A percentile compares a stretch with the other conserved stretches of the same genome.
Evolutionary conservation across 2,329 filamentous ascomycete species (phyloP).

Genomic region (Colletotrichum noveboracense): DNA sequence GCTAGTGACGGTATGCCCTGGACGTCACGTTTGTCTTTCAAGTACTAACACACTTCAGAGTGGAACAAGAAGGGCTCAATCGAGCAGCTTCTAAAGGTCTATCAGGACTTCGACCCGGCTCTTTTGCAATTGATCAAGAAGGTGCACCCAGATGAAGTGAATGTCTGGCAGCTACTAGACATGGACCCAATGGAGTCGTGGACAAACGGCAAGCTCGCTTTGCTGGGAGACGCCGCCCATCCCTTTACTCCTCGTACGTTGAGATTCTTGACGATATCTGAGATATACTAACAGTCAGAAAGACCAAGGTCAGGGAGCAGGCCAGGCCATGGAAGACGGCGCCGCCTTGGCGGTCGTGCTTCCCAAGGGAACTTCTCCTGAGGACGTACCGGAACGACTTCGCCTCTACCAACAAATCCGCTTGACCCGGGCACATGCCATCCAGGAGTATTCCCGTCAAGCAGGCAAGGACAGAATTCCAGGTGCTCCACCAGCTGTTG

Average conservation of each 20-base stretch:
- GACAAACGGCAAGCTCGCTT: conserved; percentile 55
- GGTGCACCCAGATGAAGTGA: conserved; percentile 50
- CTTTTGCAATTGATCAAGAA: conserved; percentile 45
- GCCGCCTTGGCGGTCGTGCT: conserved; percentile 63
- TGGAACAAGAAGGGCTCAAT: conserved; percentile 44
- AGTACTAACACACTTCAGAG: conserved; percentile 25
- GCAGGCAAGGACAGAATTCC: conserved; percentile 48
- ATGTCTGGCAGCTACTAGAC: conserved; percentile 66
- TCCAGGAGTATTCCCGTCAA: conserved; percentile 63
- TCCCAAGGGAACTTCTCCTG: conserved; percentile 42
- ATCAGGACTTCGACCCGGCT: conserved; percentile 46
- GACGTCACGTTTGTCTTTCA: not conserved
- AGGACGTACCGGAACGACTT: conserved; percentile 60
- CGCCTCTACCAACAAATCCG: conserved; percentile 64
- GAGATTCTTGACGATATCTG: too few species aligned
- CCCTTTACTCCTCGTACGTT: conserved; percentile 65
- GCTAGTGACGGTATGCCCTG: conserved; percentile 32
- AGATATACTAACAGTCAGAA: not conserved
- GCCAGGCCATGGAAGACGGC: conserved; percentile 70
- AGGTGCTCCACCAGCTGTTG: not conserved
- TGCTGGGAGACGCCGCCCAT: conserved; percentile 73
- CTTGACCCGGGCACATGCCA: conserved; percentile 58
- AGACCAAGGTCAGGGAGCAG: conserved; percentile 65
- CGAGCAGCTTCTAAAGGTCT: conserved; percentile 41
- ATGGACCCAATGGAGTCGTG: conserved; percentile 64